Evolutionary conservation across 768 basidiomycete genomes (phyloP), one percentile per base, ranked within the genome.

Genomic region (Termitomyces sp.): DNA sequence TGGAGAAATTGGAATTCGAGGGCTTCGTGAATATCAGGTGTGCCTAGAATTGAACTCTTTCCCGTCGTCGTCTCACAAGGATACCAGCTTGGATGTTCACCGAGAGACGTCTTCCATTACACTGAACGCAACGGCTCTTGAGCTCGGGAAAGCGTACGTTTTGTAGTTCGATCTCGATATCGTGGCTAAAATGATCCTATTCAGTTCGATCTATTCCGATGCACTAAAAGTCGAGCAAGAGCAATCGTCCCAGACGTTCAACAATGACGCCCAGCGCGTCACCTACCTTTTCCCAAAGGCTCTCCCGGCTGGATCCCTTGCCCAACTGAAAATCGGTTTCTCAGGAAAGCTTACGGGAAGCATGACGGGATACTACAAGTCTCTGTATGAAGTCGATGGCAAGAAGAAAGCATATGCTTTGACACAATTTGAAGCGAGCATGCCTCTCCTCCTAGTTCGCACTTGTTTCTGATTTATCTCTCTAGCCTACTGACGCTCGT

Each of bases 281-380:
- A 81, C 84, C 18, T 80, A 94, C 69, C 68, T 73, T 18, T 83
- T 97, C 60, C 71, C 84, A 2, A 77, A 74, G 3, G 69, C 75
- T 18, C 78, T 95, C n/a, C 84, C 87, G 0, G 83, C 85, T 32
- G 85, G 86, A 28, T 82, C 89, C 53, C 87, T 87, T 68, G 91
- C 87, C 39, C 83, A 86, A 64, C 72, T 98, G 56, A 85, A 80
- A 64, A 75, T 95, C 55, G 77, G 78, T 2, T 97, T 91, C 75
- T 79, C 75, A n/a, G 87, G 86, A 13, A 78, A 83, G 66, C 78
- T 98, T 49, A 85, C 81, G 2, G 82, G 81, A 44, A 79, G 76
- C 59, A 91, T 97, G 93, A 83, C 83, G 69, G 94, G 93, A 32
- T 94, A 94, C 73, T 94, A 94, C 77, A 83, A 83, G 63, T 85